Percentiles rank a stretch among this genome's conserved stretches.
These are phyloP conservation scores for Cladosporium sp. DNA, from an alignment of 2,329 filamentous ascomycete genomes.

Conservation along the genomic window DNA sequence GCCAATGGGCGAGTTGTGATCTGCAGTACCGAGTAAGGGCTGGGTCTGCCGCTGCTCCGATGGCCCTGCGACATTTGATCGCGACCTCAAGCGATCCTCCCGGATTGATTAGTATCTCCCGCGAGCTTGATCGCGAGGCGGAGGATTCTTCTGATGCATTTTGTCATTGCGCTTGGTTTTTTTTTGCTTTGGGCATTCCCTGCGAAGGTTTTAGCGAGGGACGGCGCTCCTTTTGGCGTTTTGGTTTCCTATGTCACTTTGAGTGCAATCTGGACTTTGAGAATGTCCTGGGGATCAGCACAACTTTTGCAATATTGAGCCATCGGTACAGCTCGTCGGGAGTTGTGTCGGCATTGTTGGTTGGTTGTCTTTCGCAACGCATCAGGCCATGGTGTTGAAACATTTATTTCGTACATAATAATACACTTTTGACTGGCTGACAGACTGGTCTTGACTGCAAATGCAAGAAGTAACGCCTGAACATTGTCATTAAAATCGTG, in stretches of 20 bases:
- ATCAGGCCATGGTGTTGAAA: not conserved
- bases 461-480: not conserved
- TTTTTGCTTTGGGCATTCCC: not conserved
- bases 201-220: not conserved
- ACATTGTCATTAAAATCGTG: conserved; percentile 8
- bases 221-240: conserved; percentile 7
- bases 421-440: not conserved
- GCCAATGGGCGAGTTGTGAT: conserved; percentile 1
- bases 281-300: conserved; percentile 1
- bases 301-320: not conserved
- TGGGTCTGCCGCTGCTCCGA: not conserved
- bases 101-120: not conserved
- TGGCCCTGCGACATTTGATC: not conserved
- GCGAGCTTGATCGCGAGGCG: not conserved
- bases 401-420: conserved; percentile 5
- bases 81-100: not conserved
- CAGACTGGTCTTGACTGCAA: not conserved
- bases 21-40: not conserved
- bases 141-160: not conserved
- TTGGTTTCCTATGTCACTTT: not conserved
- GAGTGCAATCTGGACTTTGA: not conserved
- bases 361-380: not conserved
- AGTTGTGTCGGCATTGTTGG: not conserved
- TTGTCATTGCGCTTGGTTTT: not conserved
- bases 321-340: not conserved